Base-by-base conservation (phyloP, 1,284 basidiomycete species). In the Sanghuangporus baumii region DNA sequence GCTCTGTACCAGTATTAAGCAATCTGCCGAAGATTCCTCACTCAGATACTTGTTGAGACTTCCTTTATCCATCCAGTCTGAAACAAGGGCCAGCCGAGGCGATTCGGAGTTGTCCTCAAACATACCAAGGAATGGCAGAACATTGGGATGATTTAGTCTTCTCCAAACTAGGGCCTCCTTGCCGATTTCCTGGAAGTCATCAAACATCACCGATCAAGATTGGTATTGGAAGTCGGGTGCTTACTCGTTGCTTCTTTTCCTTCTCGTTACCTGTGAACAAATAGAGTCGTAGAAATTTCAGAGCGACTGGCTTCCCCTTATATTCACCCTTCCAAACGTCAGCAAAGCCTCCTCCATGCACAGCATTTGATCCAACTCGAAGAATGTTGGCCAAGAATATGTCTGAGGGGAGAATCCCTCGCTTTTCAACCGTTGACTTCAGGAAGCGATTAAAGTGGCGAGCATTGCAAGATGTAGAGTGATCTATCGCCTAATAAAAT, bases 141-240 rank as follows among this genome's bases (percentile, higher is more conserved):
- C 59, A 43, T 63, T 63, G 3, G 57, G 57, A 31, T 63, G 62
- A 8, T 43, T 7, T 7, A 63, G n/a, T 2, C 23, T 38, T 12
- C 41, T 20, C 64, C 64, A 65, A 18, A 65, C 20, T 23, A 62
- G 26, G 11, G 43, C 46, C 43, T 65, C 64, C 40, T 43, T 62
- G n/a, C 51, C 26, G 26, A 65, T 61, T 20, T 61, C 51, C 63
- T 64, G n/a, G n/a, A n/a, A n/a, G n/a, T n/a, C n/a, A n/a, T n/a
- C n/a, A n/a, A n/a, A n/a, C n/a, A n/a, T n/a, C n/a, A n/a, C n/a
- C n/a, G n/a, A n/a, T n/a, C n/a, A n/a, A n/a, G n/a, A n/a, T n/a
- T n/a, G n/a, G n/a, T n/a, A n/a, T n/a, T n/a, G n/a, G n/a, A n/a
- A n/a, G n/a, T n/a, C n/a, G n/a, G n/a, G n/a, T n/a, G 26, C 60